These are phyloP conservation scores for Syncephalastrum monosporum DNA, from an alignment of 371 early-diverging fungal species.

Conservation along the genomic window DNA sequence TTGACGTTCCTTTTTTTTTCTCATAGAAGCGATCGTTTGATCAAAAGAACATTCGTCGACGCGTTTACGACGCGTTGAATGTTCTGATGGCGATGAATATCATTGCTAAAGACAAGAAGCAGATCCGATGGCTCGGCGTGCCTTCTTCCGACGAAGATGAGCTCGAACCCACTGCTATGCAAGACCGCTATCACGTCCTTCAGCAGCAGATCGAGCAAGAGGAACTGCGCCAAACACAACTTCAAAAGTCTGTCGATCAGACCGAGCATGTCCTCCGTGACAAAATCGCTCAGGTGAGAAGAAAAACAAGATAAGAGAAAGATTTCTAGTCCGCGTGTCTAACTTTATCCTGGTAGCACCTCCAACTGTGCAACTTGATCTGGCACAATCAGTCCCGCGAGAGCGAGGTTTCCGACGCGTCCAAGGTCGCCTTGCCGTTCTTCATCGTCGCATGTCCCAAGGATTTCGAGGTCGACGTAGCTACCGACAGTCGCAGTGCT, in stretches of 20 bases:
- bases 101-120: conserved; percentile 66
- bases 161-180: background rate
- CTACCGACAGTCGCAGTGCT: conserved; percentile 10
- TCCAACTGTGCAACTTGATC: conserved; percentile 17
- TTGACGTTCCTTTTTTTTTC: background rate
- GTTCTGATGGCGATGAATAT: conserved; percentile 72
- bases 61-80: conserved; percentile 78
- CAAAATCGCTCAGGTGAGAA: conserved; percentile 9
- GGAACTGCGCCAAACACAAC: conserved; percentile 16
- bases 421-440: conserved; percentile 13
- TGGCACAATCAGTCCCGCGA: conserved; percentile 11
- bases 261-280: conserved; percentile 12
- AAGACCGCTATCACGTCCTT: conserved; percentile 6
- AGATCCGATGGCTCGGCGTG: conserved; percentile 68
- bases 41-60: conserved; percentile 73
- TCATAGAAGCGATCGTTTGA: conserved; percentile 33
- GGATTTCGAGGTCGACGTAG: conserved; percentile 4
- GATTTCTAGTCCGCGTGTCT: background rate
- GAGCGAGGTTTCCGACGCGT: background rate
- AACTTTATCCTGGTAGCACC: conserved; percentile 3
- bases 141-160: conserved; percentile 19
- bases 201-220: conserved; percentile 16
- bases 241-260: conserved; percentile 9
- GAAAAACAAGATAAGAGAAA: conserved; percentile 3
- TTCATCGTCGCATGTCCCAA: conserved; percentile 13